These are phyloP conservation scores for Rhododendron williamsianum DNA, from an alignment of 148 eudicot genomes.

Conservation along the genomic window DNA sequence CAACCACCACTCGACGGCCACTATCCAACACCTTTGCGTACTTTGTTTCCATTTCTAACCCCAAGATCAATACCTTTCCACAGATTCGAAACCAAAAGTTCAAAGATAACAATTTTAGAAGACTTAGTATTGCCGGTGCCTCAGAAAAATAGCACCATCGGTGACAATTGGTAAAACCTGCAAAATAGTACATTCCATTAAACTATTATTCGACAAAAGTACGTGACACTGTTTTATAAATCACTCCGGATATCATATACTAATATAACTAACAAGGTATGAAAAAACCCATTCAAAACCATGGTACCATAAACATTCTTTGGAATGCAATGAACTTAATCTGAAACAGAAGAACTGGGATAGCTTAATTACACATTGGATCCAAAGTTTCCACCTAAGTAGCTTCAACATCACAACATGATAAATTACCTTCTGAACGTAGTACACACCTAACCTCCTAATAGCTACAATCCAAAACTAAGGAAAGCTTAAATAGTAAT, in stretches of 20 bases:
- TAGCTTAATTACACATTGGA: neutral
- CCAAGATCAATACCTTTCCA: conserved; percentile 44
- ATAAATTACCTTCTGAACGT: neutral
- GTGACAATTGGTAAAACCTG: conserved; percentile 5
- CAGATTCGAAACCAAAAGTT: conserved; percentile 36
- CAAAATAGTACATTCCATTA: conserved; percentile 1
- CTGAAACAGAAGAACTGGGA: neutral
- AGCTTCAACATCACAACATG: neutral
- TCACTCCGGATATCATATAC: neutral
- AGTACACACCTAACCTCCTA: neutral
- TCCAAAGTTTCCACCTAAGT: neutral
- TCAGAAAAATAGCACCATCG: conserved; percentile 31
- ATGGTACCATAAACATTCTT: neutral
- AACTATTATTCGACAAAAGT: neutral
- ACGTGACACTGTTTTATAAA: neutral
- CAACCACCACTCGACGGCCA: conserved; percentile 34
- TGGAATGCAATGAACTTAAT: neutral
- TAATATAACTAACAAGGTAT: neutral
- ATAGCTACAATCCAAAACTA: neutral
- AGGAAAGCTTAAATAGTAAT: neutral
- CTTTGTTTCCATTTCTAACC: conserved; percentile 54
- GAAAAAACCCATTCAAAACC: neutral
- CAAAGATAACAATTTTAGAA: conserved; percentile 21
- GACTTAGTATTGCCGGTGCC: conserved; percentile 18
- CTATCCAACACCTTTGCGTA: conserved; percentile 72